Base-by-base conservation (phyloP, 148 eudicot genomes). In the Euryodendron excelsum region DNA sequence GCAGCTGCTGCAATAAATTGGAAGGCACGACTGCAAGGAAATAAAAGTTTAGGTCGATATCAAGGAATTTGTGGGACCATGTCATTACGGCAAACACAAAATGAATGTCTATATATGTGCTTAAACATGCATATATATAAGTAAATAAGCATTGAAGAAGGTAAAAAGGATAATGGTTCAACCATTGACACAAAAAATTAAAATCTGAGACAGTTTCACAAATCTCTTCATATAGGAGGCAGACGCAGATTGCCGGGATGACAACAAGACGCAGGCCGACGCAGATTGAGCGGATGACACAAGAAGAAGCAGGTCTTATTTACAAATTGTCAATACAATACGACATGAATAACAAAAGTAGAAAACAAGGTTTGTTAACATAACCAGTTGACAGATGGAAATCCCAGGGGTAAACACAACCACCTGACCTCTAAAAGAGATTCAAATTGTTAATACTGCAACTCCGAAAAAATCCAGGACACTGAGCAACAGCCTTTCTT, bases 11-110 rank as follows among this genome's bases (percentile, higher is more conserved):
- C 66, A 67, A 53, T n/a, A 77, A 69, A 72, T 79, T 82, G 18
- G 97, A 76, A 72, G 86, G 55, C 53, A 76, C 75, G 56, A 37
- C 94, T 90, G 91, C 82, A 80, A 80, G 17, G 33, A 75, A 14
- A 71, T 8, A 64, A 75, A 20, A 59, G 20, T 27, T 60, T 75
- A 11, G 59, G 59, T 47, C 17, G 4, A 4, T 61, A 30, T 23
- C 58, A 21, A 76, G 44, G 11, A 61, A 41, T 33, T n/a, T n/a
- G n/a, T n/a, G n/a, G n/a, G n/a, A 18, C 52, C 41, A 3, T 17
- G 31, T 1, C 13, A 21, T 20, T 39, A 41, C 20, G 14, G 23
- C 50, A 69, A 41, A 21, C 17, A 25, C 27, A 25, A 70, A 27
- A 13, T 27, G 11, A 47, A 27, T 27, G 11, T 17, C 23, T 61